Base-by-base conservation (phyloP, 1,284 basidiomycete species). In the Macrocystidia cucumis region DNA sequence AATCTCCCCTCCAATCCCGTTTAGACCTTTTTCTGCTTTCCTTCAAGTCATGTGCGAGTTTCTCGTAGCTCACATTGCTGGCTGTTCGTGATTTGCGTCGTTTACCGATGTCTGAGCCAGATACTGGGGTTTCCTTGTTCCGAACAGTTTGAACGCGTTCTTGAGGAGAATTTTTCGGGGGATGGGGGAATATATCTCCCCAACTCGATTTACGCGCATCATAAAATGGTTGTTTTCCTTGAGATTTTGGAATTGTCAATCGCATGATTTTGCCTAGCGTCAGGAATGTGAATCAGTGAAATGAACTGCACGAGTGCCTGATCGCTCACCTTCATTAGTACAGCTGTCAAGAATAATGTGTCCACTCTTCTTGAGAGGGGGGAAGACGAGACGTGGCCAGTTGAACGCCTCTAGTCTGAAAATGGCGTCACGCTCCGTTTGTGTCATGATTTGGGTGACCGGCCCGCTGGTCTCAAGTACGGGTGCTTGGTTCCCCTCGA, bases 111-210 rank as follows among this genome's bases (percentile, higher is more conserved):
- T 80, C 75, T n/a, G 60, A 56, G 12, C 67, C 67, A 38, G 51
- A 46, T n/a, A 46, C 43, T 29, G 45, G 43, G 12, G 48, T 45
- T 23, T 45, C 46, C 41, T 55, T 63, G 31, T 49, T 53, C 29
- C 53, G 52, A 12, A 44, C 41, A 19, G 65, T 57, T 44, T 72
- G 67, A 42, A 66, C 61, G 1, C 84, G 78, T 47, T 79, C 71
- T 39, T 84, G 74, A 0, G 81, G 74, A 12, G 65, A 55, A 50
- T 83, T 84, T 55, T 88, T 89, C 3, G 86, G 72, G 12, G 66
- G 60, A 55, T 98, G 92, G 3, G 96, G 95, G 60, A 96, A 98
- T 8, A 91, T 67, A 55, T 98, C 96, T 8, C 96, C 96, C 91
- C 93, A 97, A 13, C 61, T 65, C 0, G 86, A 78, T 60, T 98